Base-by-base conservation (phyloP, 1,284 basidiomycete genomes). In the Cerioporus squamosus region DNA sequence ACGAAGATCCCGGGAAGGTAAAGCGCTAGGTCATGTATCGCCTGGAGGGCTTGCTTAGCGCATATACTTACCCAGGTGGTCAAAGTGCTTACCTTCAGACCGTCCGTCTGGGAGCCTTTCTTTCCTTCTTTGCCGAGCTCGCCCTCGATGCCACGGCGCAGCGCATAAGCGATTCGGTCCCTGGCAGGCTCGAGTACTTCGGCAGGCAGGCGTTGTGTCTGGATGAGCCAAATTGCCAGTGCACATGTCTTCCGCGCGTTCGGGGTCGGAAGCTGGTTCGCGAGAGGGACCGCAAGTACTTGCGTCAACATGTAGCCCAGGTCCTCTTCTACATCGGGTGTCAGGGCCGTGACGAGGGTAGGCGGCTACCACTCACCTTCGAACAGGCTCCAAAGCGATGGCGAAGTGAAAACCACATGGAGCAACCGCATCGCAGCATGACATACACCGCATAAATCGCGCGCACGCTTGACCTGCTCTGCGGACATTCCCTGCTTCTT, bases 71-170 rank as follows among this genome's bases (percentile, higher is more conserved):
- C 59, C 29, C 42, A 14, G 23, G 40, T 7, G 20, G 15, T 14
- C 3, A 12, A 9, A 33, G 39, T 23, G 63, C 68, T 56, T 68
- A 87, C 89, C 81, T 85, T 89, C 45, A 92, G 78, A 18, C 87
- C 89, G 69, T 93, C 91, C 40, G 80, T 86, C 2, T 79, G 81
- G 2, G 90, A 84, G 0, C 91, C 91, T 66, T 90, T 93, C 76
- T 93, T 93, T 9, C 91, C 91, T 72, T 93, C 91, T 68, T 90
- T 90, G 3, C 91, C 91, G 18, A 93, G 82, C 59, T 92, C 87
- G 12, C 91, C 91, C 57, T 90, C 87, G 60, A 93, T 82, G n/a
- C 86, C 91, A 38, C 90, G 84, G 52, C 83, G 81, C 9, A 93
- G 70, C 2, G 88, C 88, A 55, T 83, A 85, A 1, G 85, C 80